Percentiles rank a stretch among this genome's conserved stretches.
phyloP scores from a whole-genome alignment of 495 filamentous ascomycete genomes.

The Pyronema omphalodes region DNA sequence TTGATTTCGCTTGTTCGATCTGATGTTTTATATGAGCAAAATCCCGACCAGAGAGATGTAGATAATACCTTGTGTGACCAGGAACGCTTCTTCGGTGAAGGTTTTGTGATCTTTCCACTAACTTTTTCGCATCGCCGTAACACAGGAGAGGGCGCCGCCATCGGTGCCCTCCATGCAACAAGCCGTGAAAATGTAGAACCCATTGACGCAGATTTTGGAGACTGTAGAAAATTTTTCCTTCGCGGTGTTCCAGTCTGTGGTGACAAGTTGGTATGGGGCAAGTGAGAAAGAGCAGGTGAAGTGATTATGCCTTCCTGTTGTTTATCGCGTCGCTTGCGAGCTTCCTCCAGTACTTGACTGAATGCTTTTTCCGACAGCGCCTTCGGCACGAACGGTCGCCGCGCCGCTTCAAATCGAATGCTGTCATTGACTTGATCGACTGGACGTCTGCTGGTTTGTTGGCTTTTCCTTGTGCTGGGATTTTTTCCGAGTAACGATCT shows the following conservation, averaged over 20 bases:
- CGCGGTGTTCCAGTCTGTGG: neutral
- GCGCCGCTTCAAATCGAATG: neutral
- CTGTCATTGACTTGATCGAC: neutral
- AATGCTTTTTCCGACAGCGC: neutral
- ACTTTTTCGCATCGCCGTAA: neutral
- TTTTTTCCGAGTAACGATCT: neutral
- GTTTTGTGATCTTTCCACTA: neutral
- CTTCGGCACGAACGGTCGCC: slow-evolving; percentile 2
- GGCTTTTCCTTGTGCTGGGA: neutral
- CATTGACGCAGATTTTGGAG: neutral
- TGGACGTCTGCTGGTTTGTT: neutral
- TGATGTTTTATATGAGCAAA: neutral
- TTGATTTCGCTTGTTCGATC: neutral
- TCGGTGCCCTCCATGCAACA: neutral
- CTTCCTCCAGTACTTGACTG: neutral
- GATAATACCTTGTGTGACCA: neutral
- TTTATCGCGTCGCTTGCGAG: neutral
- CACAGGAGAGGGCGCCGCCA: neutral
- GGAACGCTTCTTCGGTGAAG: neutral
- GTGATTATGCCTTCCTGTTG: neutral
- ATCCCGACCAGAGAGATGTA: neutral
- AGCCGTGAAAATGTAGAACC: neutral
- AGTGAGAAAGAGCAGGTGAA: neutral
- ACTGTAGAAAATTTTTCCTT: neutral
- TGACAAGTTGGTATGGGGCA: neutral